Base-by-base conservation (phyloP, 164 flowering plant genomes). In the Houttuynia cordata region DNA sequence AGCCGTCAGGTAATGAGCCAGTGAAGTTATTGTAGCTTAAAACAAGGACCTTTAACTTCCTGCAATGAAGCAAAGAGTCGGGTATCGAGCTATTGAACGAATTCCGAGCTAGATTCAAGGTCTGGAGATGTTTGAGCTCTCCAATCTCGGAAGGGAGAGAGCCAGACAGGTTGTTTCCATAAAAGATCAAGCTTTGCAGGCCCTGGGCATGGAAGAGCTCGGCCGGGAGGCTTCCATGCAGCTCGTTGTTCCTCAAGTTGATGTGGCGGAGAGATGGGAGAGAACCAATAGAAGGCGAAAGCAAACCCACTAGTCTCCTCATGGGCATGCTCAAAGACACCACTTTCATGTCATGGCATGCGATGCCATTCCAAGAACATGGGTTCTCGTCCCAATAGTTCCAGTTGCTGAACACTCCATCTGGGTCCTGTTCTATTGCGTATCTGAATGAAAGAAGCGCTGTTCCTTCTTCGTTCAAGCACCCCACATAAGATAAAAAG, bases 321-420 rank as follows among this genome's bases (percentile, higher is more conserved):
- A 75, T 81, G 14, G 98, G 96, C 24, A 90, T 83, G 70, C 80
- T 80, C 10, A 93, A 53, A 61, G 93, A 87, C 8, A 82, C 76
- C 47, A 93, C 98, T 67, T 58, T 82, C 14, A 57, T 63, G 24
- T 86, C 78, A 67, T 64, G 80, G 78, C 98, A 93, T 45, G 90
- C 74, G 58, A 93, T 60, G 34, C 97, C 98, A 76, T 81, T 87
- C 96, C 98, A 89, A 4, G 80, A 74, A 75, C 98, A 93, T 53
- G 97, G 97, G 70, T 60, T 81, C 14, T 74, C 80, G 72, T 88
- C 89, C 52, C 88, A 83, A n/a, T 72, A 64, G 75, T 87, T 83
- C 98, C 98, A 92, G 76, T 85, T 81, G 51, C 56, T 71, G 49
- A 87, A 30, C 60, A 88, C 78, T 63, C 81, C 78, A 53, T 67